Conservation (phyloP, 116 monocot species). For the Cymodocea nodosa region DNA sequence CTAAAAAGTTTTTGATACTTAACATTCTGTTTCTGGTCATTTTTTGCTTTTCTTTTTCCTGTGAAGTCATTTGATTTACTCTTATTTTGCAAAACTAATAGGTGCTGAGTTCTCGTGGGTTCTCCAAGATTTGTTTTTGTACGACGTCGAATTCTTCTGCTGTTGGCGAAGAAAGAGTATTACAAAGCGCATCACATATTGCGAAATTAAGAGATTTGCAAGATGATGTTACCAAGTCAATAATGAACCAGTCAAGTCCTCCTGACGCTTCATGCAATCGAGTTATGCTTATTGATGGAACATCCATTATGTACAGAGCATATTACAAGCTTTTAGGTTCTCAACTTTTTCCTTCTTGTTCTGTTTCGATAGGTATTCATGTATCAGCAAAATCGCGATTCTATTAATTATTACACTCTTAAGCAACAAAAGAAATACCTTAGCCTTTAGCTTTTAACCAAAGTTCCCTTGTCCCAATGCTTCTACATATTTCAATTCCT, state of each 20-base stretch:
- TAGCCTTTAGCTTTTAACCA: background rate
- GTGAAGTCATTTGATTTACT: background rate
- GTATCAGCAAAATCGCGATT: background rate
- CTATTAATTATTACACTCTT: too few relatives aligned
- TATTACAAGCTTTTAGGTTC: constrained; percentile 92
- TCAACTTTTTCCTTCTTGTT: background rate
- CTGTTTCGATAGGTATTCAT: background rate
- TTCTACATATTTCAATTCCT: background rate
- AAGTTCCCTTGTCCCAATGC: background rate
- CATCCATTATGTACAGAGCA: constrained; percentile 82
- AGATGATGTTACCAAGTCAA: constrained; percentile 13
- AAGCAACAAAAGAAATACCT: too few relatives aligned
- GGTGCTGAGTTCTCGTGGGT: background rate
- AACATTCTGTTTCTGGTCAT: too few relatives aligned
- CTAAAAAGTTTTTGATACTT: too few relatives aligned
- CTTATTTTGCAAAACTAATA: background rate
- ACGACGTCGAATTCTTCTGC: background rate
- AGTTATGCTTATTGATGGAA: constrained; percentile 89
- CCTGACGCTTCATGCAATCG: constrained; percentile 31
- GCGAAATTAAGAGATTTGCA: background rate
- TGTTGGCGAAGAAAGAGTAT: background rate
- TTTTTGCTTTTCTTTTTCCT: background rate
- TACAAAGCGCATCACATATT: background rate
- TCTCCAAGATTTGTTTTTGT: background rate
- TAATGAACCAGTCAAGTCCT: constrained; percentile 3